Evolutionary conservation across 352 stramenopile species (phyloP).

Genomic region (Globisporangium irregulare): DNA sequence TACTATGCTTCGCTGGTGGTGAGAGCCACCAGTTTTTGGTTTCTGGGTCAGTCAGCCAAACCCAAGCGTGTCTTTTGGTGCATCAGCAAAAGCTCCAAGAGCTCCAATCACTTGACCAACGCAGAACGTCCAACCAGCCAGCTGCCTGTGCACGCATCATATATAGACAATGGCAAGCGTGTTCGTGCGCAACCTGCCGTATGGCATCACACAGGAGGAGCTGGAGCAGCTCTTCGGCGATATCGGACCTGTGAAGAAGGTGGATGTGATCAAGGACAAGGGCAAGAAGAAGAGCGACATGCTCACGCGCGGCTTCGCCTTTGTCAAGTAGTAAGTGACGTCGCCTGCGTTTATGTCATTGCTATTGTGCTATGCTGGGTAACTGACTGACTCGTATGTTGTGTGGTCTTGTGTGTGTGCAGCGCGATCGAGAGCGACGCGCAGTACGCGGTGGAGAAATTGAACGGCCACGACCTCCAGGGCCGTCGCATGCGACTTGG

Average conservation of each 20-base stretch:
- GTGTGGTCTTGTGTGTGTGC: slow-evolving; percentile 9
- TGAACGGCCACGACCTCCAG: slow-evolving; percentile 73
- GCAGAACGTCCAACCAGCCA: not conserved
- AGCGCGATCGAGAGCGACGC: slow-evolving; percentile 77
- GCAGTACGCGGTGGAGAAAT: slow-evolving; percentile 62
- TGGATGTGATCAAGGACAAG: slow-evolving; percentile 89
- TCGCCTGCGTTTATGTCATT: not conserved
- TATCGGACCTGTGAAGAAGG: slow-evolving; percentile 80
- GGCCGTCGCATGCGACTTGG: slow-evolving; percentile 80
- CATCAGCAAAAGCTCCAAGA: slow-evolving; percentile 12
- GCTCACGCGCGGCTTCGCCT: slow-evolving; percentile 82
- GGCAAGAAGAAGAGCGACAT: slow-evolving; percentile 78
- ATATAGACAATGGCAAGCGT: slow-evolving; percentile 46
- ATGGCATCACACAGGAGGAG: slow-evolving; percentile 80
- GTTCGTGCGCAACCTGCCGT: slow-evolving; percentile 87
- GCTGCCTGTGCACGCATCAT: not conserved
- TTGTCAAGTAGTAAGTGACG: slow-evolving; percentile 79
- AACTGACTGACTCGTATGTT: not conserved
- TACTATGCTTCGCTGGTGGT: slow-evolving; percentile 2
- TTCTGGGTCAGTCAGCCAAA: not conserved
- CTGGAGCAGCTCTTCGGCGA: slow-evolving; percentile 82
- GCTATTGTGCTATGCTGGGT: not conserved
- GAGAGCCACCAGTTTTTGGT: slow-evolving; percentile 17
- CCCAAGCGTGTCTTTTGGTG: slow-evolving; percentile 12
- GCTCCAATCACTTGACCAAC: not conserved